Evolutionary conservation across 2,329 filamentous ascomycete species (phyloP).

Genomic region (Fusarium pseudograminearum): DNA sequence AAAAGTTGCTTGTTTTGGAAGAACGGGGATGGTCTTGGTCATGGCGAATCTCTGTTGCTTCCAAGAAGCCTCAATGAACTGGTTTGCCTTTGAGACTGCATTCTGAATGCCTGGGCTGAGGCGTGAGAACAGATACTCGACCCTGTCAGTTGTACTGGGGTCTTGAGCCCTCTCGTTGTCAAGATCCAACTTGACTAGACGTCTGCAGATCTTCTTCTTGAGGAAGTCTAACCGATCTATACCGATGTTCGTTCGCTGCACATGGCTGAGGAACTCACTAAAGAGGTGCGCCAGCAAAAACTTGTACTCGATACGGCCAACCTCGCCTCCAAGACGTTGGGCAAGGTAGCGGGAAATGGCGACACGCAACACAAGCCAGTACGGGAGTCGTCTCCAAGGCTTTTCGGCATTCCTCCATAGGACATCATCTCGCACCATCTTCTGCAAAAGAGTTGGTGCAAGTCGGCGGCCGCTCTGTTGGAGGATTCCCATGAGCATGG

Average conservation of each 20-base stretch:
- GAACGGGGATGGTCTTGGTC: conserved; percentile 37
- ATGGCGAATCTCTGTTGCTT: conserved; percentile 35
- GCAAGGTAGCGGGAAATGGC: conserved; percentile 65
- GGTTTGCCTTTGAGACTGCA: conserved; percentile 20
- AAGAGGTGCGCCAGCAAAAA: conserved; percentile 64
- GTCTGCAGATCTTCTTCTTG: conserved; percentile 45
- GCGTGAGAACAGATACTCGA: conserved; percentile 35
- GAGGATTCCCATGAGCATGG: conserved; percentile 71
- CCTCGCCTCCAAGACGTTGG: conserved; percentile 50
- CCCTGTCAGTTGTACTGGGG: conserved; percentile 8
- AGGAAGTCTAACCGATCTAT: conserved; percentile 41
- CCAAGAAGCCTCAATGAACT: conserved; percentile 38
- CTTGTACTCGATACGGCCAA: conserved; percentile 64
- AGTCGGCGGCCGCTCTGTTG: conserved; percentile 64
- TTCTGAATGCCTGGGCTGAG: conserved; percentile 24
- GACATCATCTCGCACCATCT: conserved; percentile 72
- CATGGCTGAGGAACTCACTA: conserved; percentile 59
- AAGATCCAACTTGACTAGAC: conserved; percentile 43
- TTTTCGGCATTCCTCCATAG: conserved; percentile 60
- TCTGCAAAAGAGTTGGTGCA: conserved; percentile 59
- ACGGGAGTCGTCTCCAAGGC: conserved; percentile 73
- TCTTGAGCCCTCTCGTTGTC: conserved; percentile 33
- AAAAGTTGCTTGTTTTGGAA: conserved; percentile 34
- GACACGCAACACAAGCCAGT: conserved; percentile 74
- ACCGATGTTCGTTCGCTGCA: conserved; percentile 8